These are phyloP conservation scores for Phialocephala sp. DNA, from an alignment of 2,329 filamentous ascomycete genomes.

Conservation along the genomic window DNA sequence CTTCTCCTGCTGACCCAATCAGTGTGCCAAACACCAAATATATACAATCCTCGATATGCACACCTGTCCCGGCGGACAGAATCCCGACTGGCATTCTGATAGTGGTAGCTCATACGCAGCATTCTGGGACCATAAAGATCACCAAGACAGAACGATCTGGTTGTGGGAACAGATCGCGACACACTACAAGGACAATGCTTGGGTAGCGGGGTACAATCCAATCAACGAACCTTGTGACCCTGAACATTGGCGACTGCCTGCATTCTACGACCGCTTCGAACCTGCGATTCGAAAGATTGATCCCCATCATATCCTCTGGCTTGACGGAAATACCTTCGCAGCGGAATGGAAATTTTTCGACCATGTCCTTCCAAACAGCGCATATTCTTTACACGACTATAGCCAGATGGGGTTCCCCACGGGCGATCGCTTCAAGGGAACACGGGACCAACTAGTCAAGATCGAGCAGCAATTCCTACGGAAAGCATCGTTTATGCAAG, in stretches of 20 bases:
- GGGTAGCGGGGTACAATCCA: constrained; percentile 41
- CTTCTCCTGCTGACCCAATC: background rate
- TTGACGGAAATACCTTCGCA: constrained; percentile 60
- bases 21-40: constrained; percentile 49
- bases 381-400: constrained; percentile 61
- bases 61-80: constrained; percentile 52
- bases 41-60: constrained; percentile 54
- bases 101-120: constrained; percentile 46
- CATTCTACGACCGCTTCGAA: constrained; percentile 50
- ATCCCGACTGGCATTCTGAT: constrained; percentile 55
- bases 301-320: constrained; percentile 55
- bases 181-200: constrained; percentile 51
- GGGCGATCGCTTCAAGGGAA: constrained; percentile 50
- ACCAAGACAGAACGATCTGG: constrained; percentile 52
- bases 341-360: constrained; percentile 55
- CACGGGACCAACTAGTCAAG: constrained; percentile 49
- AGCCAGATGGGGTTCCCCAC: constrained; percentile 55
- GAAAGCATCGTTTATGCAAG: constrained; percentile 52
- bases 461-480: constrained; percentile 49
- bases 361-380: constrained; percentile 52
- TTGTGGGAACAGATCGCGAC: constrained; percentile 51
- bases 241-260: constrained; percentile 44
- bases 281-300: constrained; percentile 49
- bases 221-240: constrained; percentile 46
- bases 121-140: constrained; percentile 55